Evolutionary conservation across 2,329 filamentous ascomycete genomes (phyloP), one percentile per base, ranked within the genome.

Genomic region (Leptosphaerulina australis): DNA sequence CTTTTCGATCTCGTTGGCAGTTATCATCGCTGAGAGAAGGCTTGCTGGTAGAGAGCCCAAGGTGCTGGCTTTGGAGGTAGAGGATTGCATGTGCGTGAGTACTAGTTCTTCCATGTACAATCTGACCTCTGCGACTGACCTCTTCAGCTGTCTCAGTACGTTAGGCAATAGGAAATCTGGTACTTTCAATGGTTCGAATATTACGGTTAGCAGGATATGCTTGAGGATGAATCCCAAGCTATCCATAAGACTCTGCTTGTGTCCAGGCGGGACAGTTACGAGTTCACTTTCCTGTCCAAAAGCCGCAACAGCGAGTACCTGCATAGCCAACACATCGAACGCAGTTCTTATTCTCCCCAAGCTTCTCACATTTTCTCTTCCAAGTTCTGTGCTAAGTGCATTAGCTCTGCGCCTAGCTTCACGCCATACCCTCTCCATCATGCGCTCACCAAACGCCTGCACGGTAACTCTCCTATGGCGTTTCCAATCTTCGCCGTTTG

Each of bases 401-500:
- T 21, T 33, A 2, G 52, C 44, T 24, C 45, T 37, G 7, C 28
- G 29, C 12, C 47, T 30, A 2, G 56, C 30, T 35, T 63, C 58
- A 3, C 38, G 24, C 60, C 63, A 66, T 6, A 62, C 59, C 2
- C 30, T 29, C 5, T 18, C 24, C 29, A 56, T 56, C 1, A 15
- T 51, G 11, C 44, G 39, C 33, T 64, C 61, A 31, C 56, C 62
- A 37, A 66, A 64, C 1, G 55, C 55, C 6, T 44, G 35, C 0
- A 54, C 29, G 0, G 58, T 59, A 11, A 62, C 51, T 31, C 62
- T 66, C 5, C 63, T 52, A 39, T 66, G 61, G 12, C 59, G 31
- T 30, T 58, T 50, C 63, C 63, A 66, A 21, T 52, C 54, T 3
- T 36, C 48, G n/a, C 60, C 60, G 37, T 58, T 50, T 20, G 58